Base-by-base conservation (phyloP, 2,329 filamentous ascomycete genomes). In the Lecanosticta acicola region DNA sequence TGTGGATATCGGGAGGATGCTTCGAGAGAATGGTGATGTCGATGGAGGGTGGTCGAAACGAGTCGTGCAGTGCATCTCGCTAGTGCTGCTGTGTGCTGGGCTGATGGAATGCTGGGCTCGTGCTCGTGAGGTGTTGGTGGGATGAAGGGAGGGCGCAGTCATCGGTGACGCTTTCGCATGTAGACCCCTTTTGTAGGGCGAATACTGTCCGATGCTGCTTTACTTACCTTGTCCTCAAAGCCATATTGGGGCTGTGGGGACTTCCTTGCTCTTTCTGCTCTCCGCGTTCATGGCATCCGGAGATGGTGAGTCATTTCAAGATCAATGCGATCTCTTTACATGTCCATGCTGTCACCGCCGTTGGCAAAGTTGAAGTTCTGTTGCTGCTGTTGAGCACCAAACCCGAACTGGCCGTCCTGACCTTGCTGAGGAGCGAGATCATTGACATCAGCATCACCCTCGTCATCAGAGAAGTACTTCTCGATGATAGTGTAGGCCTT, bases 401-500 rank as follows among this genome's bases (percentile, higher is more conserved):
- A 85, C 62, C 90, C 80, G 69, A 91, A 93, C 46, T 82, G 82
- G 48, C 84, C 84, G 60, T 84, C 80, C 65, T 88, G 84, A 55
- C 78, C 80, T 58, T 81, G 77, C 61, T 81, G 78, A 50, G 86
- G 80, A 50, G 79, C 84, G 69, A 88, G 79, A 62, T 94, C 87
- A 52, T 89, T 87, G 58, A 89, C 89, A 61, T 90, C 89, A 38
- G 72, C 80, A 53, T 78, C 79, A 66, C 94, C 93, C 45, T 97
- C 93, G 59, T 98, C 93, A 63, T 98, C 93, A 0, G 90, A 96
- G 76, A 98, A 98, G 80, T 98, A 98, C 77, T 96, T 96, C 79
- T 98, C 93, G 59, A 98, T 98, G 71, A 98, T 98, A 79, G 94
- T 97, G 79, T 97, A 98, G 0, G 93, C 93, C 82, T 98, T 98